Conservation (phyloP, 192 early-diverging fungal species). For the Diversispora eburnea region DNA sequence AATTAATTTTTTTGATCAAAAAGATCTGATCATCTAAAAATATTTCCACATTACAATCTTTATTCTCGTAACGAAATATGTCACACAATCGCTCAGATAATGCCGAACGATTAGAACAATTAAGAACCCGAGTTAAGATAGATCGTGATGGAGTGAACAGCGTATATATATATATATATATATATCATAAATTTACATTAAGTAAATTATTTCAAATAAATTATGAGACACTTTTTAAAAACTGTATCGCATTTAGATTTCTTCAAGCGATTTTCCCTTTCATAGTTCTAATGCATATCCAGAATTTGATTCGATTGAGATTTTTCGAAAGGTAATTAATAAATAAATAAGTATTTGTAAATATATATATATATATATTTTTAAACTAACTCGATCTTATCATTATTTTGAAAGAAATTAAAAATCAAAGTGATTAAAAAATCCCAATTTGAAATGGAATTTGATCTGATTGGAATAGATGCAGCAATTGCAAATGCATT, state of each 20-base stretch:
- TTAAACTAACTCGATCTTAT: too few relatives aligned
- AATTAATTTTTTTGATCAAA: too few relatives aligned
- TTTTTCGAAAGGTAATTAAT: constrained; percentile 49
- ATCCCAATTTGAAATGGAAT: constrained; percentile 80
- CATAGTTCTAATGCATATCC: constrained; percentile 62
- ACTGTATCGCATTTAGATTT: constrained; percentile 51
- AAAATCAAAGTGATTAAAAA: constrained; percentile 65
- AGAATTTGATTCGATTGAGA: constrained; percentile 62
- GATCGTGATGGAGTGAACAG: not conserved
- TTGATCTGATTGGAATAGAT: constrained; percentile 92
- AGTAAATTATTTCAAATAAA: not conserved
- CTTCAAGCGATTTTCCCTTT: constrained; percentile 75
- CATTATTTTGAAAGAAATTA: constrained; percentile 53
- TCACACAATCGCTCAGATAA: not conserved
- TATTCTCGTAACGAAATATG: not conserved
- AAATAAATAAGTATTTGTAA: not conserved
- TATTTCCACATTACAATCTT: not conserved
- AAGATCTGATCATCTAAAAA: too few relatives aligned
- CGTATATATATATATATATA: constrained; percentile 52
- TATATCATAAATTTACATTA: constrained; percentile 54
- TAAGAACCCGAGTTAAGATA: not conserved
- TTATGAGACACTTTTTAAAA: not conserved
- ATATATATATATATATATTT: too few relatives aligned
- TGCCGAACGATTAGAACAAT: not conserved
- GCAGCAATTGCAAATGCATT: constrained; percentile 93